Conservation (phyloP, 768 basidiomycete species). For the Boletus vermiculosoides region DNA sequence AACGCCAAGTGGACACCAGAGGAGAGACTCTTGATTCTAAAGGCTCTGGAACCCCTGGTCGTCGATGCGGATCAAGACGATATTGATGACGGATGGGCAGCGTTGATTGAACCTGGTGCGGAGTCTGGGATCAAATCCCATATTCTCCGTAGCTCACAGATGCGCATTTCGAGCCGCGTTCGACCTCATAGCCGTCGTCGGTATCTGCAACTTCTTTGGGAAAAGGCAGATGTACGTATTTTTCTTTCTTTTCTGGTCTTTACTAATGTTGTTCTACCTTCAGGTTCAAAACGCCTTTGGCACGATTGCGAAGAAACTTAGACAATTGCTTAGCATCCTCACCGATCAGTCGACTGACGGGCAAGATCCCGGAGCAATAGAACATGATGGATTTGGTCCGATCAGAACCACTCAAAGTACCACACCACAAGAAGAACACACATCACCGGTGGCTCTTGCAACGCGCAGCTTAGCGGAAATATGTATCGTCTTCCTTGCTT, state of each 20-base stretch:
- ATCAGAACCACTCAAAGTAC: slow-evolving; percentile 42
- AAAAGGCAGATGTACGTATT: slow-evolving; percentile 60
- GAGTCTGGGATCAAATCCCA: slow-evolving; percentile 65
- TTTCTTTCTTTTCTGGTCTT: neutral
- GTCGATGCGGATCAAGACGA: slow-evolving; percentile 35
- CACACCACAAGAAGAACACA: slow-evolving; percentile 29
- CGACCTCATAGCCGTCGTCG: slow-evolving; percentile 24
- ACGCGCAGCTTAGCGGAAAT: slow-evolving; percentile 43
- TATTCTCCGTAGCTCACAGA: slow-evolving; percentile 40
- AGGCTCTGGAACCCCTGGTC: slow-evolving; percentile 65
- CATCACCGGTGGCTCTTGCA: slow-evolving; percentile 27
- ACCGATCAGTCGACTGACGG: slow-evolving; percentile 20
- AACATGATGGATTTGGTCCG: slow-evolving; percentile 58
- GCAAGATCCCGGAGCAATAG: slow-evolving; percentile 35
- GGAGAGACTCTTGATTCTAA: slow-evolving; percentile 65
- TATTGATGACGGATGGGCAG: slow-evolving; percentile 37
- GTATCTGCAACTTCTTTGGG: slow-evolving; percentile 64
- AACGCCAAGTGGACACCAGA: slow-evolving; percentile 49
- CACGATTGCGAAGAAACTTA: slow-evolving; percentile 34
- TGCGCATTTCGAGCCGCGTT: slow-evolving; percentile 6
- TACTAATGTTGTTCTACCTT: neutral
- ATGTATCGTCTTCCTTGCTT: slow-evolving; percentile 60
- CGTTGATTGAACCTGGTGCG: slow-evolving; percentile 46
- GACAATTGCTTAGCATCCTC: slow-evolving; percentile 41
- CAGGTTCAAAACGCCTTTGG: slow-evolving; percentile 55